phyloP scores from a whole-genome alignment of 345 rosid genomes.

The Hypericum perforatum region DNA sequence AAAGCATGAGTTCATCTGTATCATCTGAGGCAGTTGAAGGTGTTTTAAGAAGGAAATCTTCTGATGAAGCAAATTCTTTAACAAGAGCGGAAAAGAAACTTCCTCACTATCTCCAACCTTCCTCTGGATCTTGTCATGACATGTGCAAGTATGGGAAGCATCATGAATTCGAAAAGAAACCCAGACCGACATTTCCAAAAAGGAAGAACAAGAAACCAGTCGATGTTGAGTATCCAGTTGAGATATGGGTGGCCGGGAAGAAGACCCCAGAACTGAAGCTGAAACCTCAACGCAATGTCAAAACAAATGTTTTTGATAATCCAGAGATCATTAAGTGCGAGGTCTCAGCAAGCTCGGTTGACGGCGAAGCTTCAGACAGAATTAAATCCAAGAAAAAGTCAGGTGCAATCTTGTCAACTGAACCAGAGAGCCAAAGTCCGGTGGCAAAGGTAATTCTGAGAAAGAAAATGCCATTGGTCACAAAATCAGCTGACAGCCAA shows the following conservation, averaged over 20 bases:
- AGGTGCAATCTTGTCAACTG: background rate
- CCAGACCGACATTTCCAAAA: slow-evolving; percentile 27
- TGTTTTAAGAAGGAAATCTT: slow-evolving; percentile 23
- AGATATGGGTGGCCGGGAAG: slow-evolving; percentile 25
- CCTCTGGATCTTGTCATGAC: slow-evolving; percentile 82
- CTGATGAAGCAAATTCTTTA: slow-evolving; percentile 27
- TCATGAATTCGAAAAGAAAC: slow-evolving; percentile 37
- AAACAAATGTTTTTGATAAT: slow-evolving; percentile 5
- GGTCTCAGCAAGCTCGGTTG: slow-evolving; percentile 13
- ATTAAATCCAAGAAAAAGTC: background rate
- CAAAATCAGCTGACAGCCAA: slow-evolving; percentile 11
- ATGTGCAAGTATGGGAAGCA: slow-evolving; percentile 62
- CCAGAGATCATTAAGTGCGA: slow-evolving; percentile 22
- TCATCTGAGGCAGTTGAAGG: background rate
- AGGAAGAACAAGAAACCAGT: slow-evolving; percentile 29
- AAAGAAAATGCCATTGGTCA: slow-evolving; percentile 8
- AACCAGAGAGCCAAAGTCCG: slow-evolving; percentile 9
- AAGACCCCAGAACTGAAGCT: slow-evolving; percentile 20
- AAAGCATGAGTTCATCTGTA: background rate
- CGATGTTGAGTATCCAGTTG: slow-evolving; percentile 21
- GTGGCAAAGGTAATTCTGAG: slow-evolving; percentile 3
- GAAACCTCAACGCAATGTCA: slow-evolving; percentile 15
- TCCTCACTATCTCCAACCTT: slow-evolving; percentile 62
- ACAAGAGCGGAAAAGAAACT: slow-evolving; percentile 30
- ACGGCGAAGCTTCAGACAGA: background rate